These are phyloP conservation scores for Auriscalpium vulgare DNA, from an alignment of 768 basidiomycete genomes.

Conservation along the genomic window DNA sequence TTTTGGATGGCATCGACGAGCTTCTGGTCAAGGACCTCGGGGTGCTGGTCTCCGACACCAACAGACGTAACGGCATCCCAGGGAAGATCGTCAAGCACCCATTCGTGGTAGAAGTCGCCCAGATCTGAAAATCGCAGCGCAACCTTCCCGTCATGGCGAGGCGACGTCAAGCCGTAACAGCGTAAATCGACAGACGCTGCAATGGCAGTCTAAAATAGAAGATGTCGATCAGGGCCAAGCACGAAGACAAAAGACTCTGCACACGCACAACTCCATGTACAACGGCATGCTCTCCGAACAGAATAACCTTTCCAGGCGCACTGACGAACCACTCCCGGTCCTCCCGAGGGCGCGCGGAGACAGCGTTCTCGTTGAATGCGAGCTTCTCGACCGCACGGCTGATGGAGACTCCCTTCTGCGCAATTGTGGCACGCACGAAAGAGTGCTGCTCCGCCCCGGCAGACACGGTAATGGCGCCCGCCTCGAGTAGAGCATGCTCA, in stretches of 20 bases:
- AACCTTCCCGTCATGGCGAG: slow-evolving; percentile 64
- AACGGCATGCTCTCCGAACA: slow-evolving; percentile 98
- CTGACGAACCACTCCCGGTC: slow-evolving; percentile 78
- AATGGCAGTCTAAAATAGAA: slow-evolving; percentile 65
- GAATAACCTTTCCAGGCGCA: slow-evolving; percentile 94
- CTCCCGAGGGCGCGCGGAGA: slow-evolving; percentile 21
- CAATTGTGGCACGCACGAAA: slow-evolving; percentile 35
- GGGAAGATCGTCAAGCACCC: slow-evolving; percentile 70
- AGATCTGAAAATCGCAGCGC: slow-evolving; percentile 78
- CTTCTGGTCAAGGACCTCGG: slow-evolving; percentile 61
- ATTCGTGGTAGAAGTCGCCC: slow-evolving; percentile 67
- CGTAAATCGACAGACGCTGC: slow-evolving; percentile 94
- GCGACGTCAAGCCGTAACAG: slow-evolving; percentile 80
- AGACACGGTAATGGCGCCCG: slow-evolving; percentile 73
- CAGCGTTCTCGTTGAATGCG: slow-evolving; percentile 27
- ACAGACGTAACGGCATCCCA: slow-evolving; percentile 66
- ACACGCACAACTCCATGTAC: slow-evolving; percentile 88
- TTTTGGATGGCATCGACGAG: slow-evolving; percentile 65
- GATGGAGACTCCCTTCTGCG: slow-evolving; percentile 28
- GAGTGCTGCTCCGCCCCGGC: slow-evolving; percentile 40
- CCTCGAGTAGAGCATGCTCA: slow-evolving; percentile 84
- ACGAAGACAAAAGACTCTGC: not conserved
- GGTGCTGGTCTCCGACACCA: slow-evolving; percentile 43
- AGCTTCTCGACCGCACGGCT: slow-evolving; percentile 65
- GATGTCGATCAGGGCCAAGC: not conserved